These are phyloP conservation scores for Astrothelium macrocarpum DNA, from an alignment of 495 filamentous ascomycete species.

Conservation along the genomic window DNA sequence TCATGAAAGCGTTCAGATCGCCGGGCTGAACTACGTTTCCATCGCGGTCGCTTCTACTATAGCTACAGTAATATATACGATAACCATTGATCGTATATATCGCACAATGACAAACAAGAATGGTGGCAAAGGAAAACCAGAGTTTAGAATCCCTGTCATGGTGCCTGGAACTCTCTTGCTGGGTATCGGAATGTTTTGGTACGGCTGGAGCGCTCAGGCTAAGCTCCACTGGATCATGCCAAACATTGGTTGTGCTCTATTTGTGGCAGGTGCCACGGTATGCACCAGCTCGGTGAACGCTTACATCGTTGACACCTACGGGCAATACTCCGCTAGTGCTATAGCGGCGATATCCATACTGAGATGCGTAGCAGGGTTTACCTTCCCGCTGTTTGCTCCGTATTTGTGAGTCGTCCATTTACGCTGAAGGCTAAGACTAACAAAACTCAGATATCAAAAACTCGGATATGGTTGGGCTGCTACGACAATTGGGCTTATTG, in stretches of 20 bases:
- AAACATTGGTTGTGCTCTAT: conserved; percentile 20
- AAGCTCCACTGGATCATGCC: conserved; percentile 60
- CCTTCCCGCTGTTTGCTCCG: conserved; percentile 67
- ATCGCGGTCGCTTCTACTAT: background rate
- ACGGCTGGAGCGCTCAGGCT: conserved; percentile 59
- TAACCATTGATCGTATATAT: conserved; percentile 48
- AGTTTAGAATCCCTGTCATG: conserved; percentile 62
- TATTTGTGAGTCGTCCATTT: conserved; percentile 32
- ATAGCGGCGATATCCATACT: conserved; percentile 53
- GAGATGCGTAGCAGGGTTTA: conserved; percentile 57
- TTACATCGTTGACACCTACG: conserved; percentile 63
- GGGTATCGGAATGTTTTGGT: conserved; percentile 58
- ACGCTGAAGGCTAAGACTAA: background rate
- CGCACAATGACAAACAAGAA: conserved; percentile 48
- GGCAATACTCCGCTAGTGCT: conserved; percentile 60
- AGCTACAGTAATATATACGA: background rate
- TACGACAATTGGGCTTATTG: conserved; percentile 16
- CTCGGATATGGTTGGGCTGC: conserved; percentile 23
- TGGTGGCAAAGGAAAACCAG: conserved; percentile 47
- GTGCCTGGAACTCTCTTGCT: conserved; percentile 45
- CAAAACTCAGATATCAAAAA: conserved; percentile 30
- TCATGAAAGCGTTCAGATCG: background rate
- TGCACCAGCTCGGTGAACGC: conserved; percentile 36
- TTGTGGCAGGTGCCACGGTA: background rate
- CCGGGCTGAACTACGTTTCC: background rate